These are phyloP conservation scores for Arabidopsis thaliana DNA, from an alignment of 345 rosid species.

Conservation along the genomic window TAIR10.1 NC_003070.9:11695501-11696000, in stretches of 20 bases:
- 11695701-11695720: slow-evolving; percentile 21
- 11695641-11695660: slow-evolving; percentile 29
- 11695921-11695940: slow-evolving; percentile 56
- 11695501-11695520: slow-evolving; percentile 27
- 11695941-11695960: slow-evolving; percentile 71
- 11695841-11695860: slow-evolving; percentile 61
- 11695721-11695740: slow-evolving; percentile 36
- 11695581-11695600: neutral
- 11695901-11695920: slow-evolving; percentile 60
- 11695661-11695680: slow-evolving; percentile 17
- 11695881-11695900: slow-evolving; percentile 65
- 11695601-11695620: slow-evolving; percentile 47
- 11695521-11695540: neutral
- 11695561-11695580: neutral
- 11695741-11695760: slow-evolving; percentile 51
- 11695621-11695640: slow-evolving; percentile 29
- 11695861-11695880: slow-evolving; percentile 49
- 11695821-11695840: slow-evolving; percentile 49
- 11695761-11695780: slow-evolving; percentile 41
- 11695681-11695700: slow-evolving; percentile 30
- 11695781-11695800: slow-evolving; percentile 54
- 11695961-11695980: slow-evolving; percentile 51
- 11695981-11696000: slow-evolving; percentile 52
- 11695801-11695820: slow-evolving; percentile 57
- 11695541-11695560: neutral